These are phyloP conservation scores for Carex scoparia DNA, from an alignment of 176 grass and related monocot species.

Conservation along the genomic window DNA sequence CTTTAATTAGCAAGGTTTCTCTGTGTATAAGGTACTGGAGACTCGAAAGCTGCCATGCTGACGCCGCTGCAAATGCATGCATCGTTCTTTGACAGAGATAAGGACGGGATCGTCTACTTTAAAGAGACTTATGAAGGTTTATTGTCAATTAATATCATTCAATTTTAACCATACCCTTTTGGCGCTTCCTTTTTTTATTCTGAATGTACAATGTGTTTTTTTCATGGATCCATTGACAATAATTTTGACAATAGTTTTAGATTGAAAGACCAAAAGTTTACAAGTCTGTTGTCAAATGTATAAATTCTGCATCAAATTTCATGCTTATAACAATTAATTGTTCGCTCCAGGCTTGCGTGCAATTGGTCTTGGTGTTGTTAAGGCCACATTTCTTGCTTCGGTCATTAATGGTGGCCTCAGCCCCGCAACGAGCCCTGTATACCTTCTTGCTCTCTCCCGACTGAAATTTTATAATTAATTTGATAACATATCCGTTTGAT, in stretches of 20 bases:
- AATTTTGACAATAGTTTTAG: too few species aligned
- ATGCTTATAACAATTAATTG: too few species aligned
- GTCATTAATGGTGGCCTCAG: slow-evolving; percentile 48
- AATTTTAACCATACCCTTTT: background rate
- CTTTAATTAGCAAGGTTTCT: too few species aligned
- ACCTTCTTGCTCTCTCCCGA: background rate
- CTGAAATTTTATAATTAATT: background rate
- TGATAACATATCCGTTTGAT: too few species aligned
- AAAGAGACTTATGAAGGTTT: slow-evolving; percentile 51
- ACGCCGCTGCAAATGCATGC: slow-evolving; percentile 51
- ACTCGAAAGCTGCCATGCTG: background rate
- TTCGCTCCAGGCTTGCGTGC: slow-evolving; percentile 33
- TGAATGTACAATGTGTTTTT: too few species aligned
- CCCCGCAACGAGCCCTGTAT: slow-evolving; percentile 36
- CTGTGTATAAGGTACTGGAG: too few species aligned
- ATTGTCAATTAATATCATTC: background rate
- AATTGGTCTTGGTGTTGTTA: slow-evolving; percentile 27
- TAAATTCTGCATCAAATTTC: too few species aligned
- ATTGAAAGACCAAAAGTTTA: too few species aligned
- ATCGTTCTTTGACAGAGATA: slow-evolving; percentile 50
- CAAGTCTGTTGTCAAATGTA: too few species aligned
- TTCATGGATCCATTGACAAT: too few species aligned
- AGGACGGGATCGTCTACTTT: slow-evolving; percentile 44
- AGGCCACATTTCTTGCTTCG: slow-evolving; percentile 19
- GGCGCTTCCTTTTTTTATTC: background rate